A percentile compares a stretch with the other conserved stretches of the same genome.
phyloP scores from a whole-genome alignment of 139 green algal species.

The Tetradesmus lagerheimii region DNA sequence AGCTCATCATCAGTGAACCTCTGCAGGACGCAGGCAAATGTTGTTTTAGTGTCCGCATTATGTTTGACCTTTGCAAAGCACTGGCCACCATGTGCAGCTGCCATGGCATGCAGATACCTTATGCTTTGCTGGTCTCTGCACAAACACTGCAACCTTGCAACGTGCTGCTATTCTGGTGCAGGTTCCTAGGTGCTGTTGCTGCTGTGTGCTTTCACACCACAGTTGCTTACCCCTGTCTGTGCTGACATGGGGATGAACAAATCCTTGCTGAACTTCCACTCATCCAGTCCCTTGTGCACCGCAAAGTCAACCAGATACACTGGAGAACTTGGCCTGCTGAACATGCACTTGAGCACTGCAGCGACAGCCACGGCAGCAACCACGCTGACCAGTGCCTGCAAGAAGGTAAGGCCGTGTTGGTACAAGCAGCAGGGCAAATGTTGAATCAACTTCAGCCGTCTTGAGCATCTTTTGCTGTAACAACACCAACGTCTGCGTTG shows the following conservation, averaged over 20 bases:
- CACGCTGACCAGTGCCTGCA: slow-evolving; percentile 25
- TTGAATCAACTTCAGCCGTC: too few relatives aligned
- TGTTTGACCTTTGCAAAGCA: not conserved
- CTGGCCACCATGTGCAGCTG: not conserved
- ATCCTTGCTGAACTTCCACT: slow-evolving; percentile 49
- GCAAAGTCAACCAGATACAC: slow-evolving; percentile 49
- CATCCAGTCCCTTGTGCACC: slow-evolving; percentile 46
- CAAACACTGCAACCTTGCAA: not conserved
- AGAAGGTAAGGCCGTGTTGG: not conserved
- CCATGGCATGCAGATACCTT: not conserved
- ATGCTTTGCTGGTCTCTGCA: not conserved
- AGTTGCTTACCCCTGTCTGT: slow-evolving; percentile 17
- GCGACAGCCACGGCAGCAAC: not conserved
- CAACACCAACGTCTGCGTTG: not conserved
- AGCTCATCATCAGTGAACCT: slow-evolving; percentile 84
- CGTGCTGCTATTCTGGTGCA: not conserved
- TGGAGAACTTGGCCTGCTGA: not conserved
- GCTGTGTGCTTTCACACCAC: not conserved
- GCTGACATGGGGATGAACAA: slow-evolving; percentile 32
- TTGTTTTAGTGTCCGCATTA: not conserved
- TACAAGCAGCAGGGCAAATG: not conserved
- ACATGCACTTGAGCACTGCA: slow-evolving; percentile 14
- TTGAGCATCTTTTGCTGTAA: not conserved
- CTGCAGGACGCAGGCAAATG: slow-evolving; percentile 42
- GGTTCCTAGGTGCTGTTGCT: not conserved